phyloP scores from a whole-genome alignment of 768 basidiomycete genomes.

The Lyophyllum shimeji region DNA sequence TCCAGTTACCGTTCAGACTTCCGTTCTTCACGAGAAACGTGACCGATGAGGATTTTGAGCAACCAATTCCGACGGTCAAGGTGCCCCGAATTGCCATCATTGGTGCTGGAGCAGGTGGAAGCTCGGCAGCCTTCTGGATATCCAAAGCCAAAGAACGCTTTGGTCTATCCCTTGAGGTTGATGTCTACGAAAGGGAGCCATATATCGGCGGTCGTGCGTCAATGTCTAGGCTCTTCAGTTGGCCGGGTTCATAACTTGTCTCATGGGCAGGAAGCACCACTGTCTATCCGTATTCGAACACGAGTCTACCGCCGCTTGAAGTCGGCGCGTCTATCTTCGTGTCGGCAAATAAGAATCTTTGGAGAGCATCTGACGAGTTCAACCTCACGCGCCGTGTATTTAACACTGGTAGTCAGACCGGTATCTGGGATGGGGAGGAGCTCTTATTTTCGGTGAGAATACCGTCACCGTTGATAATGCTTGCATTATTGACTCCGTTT shows the following conservation, averaged over 20 bases:
- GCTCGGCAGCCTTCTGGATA: slow-evolving; percentile 84
- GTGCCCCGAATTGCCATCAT: slow-evolving; percentile 77
- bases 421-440: slow-evolving; percentile 82
- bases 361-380: slow-evolving; percentile 81
- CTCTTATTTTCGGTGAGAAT: slow-evolving; percentile 61
- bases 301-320: slow-evolving; percentile 63
- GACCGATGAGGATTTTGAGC: slow-evolving; percentile 15
- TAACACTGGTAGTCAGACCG: slow-evolving; percentile 50
- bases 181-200: slow-evolving; percentile 75
- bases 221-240: not conserved
- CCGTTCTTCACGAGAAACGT: slow-evolving; percentile 49
- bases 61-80: slow-evolving; percentile 11
- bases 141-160: slow-evolving; percentile 72
- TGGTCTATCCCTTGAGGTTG: slow-evolving; percentile 70
- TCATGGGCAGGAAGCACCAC: slow-evolving; percentile 64
- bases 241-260: not conserved
- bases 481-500: not conserved
- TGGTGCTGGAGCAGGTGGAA: slow-evolving; percentile 88
- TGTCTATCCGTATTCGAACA: slow-evolving; percentile 70
- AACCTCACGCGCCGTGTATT: slow-evolving; percentile 58
- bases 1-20: slow-evolving; percentile 55
- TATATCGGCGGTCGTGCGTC: slow-evolving; percentile 87
- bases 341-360: slow-evolving; percentile 61
- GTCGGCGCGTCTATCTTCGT: slow-evolving; percentile 91
- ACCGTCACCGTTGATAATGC: not conserved